These are phyloP conservation scores for Coccomyxa subellipsoidea DNA, from an alignment of 163 green algal species.

Conservation along the genomic window DNA sequence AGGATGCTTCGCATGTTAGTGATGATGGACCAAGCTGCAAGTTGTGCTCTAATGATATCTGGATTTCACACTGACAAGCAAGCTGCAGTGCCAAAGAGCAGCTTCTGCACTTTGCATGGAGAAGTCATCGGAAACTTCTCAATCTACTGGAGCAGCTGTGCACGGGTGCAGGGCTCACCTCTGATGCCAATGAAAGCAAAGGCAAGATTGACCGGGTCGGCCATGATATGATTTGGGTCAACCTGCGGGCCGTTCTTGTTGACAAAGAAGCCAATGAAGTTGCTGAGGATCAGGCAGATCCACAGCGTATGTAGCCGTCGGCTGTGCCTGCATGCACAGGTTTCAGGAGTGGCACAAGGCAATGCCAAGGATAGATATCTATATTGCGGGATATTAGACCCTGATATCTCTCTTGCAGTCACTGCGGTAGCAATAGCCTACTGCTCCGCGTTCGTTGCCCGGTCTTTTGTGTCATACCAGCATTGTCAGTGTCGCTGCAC, in stretches of 20 bases:
- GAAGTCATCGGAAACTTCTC: neutral
- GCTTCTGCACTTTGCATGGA: neutral
- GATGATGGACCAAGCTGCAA: too few species aligned
- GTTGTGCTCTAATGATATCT: too few species aligned
- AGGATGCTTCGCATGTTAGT: too few species aligned
- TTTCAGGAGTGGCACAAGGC: too few species aligned
- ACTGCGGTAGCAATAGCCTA: too few species aligned
- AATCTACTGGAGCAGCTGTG: neutral
- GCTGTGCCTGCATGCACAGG: neutral
- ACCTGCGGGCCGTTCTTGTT: neutral
- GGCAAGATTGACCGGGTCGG: neutral
- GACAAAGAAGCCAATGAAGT: neutral
- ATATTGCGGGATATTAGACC: too few species aligned
- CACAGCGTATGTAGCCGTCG: neutral
- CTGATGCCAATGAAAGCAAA: neutral
- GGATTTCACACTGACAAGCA: too few species aligned
- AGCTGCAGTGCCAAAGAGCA: neutral
- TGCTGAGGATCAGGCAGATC: neutral
- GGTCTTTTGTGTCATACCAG: too few species aligned
- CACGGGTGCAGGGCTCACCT: neutral
- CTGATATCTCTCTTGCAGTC: too few species aligned
- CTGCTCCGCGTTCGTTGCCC: too few species aligned
- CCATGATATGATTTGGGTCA: neutral
- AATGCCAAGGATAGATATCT: too few species aligned
- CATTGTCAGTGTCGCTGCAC: too few species aligned